phyloP scores from a whole-genome alignment of 2,329 filamentous ascomycete species.

The Pseudocercospora pini-densiflorae region DNA sequence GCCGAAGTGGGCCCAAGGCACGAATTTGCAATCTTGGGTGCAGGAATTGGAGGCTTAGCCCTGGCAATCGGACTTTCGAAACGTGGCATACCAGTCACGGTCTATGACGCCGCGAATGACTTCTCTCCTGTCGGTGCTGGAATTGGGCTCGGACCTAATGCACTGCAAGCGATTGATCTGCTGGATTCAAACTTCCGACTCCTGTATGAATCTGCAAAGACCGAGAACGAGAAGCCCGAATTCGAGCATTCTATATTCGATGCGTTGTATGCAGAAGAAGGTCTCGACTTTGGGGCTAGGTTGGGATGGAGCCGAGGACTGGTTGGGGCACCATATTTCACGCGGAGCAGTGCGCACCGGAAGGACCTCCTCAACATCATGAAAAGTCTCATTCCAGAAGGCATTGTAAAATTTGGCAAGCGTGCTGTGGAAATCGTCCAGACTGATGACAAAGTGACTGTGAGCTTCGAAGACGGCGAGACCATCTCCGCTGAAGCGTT shows the following conservation, averaged over 20 bases:
- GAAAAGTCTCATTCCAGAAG: slow-evolving; percentile 52
- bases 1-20: not conserved
- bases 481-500: slow-evolving; percentile 48
- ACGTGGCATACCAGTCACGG: slow-evolving; percentile 46
- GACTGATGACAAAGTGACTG: slow-evolving; percentile 23
- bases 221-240: slow-evolving; percentile 11
- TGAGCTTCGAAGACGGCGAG: slow-evolving; percentile 20
- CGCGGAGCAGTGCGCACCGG: slow-evolving; percentile 43
- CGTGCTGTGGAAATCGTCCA: slow-evolving; percentile 31
- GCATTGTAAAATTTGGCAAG: slow-evolving; percentile 37
- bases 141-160: slow-evolving; percentile 37
- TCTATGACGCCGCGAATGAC: slow-evolving; percentile 53
- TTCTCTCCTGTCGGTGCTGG: slow-evolving; percentile 55
- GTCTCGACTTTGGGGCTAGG: slow-evolving; percentile 30
- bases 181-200: slow-evolving; percentile 9
- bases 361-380: slow-evolving; percentile 56
- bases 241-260: slow-evolving; percentile 21
- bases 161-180: slow-evolving; percentile 17
- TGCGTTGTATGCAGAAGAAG: slow-evolving; percentile 17
- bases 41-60: slow-evolving; percentile 61
- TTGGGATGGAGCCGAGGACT: slow-evolving; percentile 14
- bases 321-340: slow-evolving; percentile 17
- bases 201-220: slow-evolving; percentile 18
- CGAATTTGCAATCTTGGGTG: slow-evolving; percentile 43
- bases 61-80: slow-evolving; percentile 58